Evolutionary conservation across 768 basidiomycete species (phyloP), one percentile per base, ranked within the genome.

Genomic region (Lepiota subincarnata): DNA sequence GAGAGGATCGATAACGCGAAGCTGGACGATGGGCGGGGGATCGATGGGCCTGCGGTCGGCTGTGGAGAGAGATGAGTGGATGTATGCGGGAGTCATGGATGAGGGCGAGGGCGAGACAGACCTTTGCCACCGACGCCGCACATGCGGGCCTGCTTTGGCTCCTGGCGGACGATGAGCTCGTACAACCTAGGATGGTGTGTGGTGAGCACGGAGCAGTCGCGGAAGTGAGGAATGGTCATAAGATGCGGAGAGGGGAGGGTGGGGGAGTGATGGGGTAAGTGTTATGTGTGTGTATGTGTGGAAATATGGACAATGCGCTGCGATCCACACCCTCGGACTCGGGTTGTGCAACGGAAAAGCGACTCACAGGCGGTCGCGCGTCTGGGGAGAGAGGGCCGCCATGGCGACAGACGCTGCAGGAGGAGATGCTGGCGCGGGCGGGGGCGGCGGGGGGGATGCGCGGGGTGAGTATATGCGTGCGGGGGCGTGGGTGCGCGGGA

Each of bases 31-130:
- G 14, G 95, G 94, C 1, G 94, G 93, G 0, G 95, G 95, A 75
- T 98, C 94, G 65, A 98, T 93, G 2, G 95, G 94, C 35, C 94
- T 79, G n/a, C 94, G 81, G 78, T 96, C 95, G 51, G 92, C 93
- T 89, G 71, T 48, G 53, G 51, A 53, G 44, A 20, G 31, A 31
- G 31, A 31, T 31, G 31, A 31, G 31, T 31, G 24, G 46, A 14
- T 13, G 47, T 53, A 13, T 26, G 24, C 18, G 53, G 34, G 5
- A 5, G 48, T 38, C 18, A 37, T 24, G 39, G 44, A 47, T 31
- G 40, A n/a, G n/a, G n/a, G n/a, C n/a, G 22, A 38, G 36, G 36
- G n/a, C n/a, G 6, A 36, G 36, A 66, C 65, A 59, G 59, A 81
- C 82, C 80, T 77, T 84, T 83, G 60, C 91, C 89, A 39, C 92